Base-by-base conservation (phyloP, 257 asterid species). In the Scutellaria galericulata region DNA sequence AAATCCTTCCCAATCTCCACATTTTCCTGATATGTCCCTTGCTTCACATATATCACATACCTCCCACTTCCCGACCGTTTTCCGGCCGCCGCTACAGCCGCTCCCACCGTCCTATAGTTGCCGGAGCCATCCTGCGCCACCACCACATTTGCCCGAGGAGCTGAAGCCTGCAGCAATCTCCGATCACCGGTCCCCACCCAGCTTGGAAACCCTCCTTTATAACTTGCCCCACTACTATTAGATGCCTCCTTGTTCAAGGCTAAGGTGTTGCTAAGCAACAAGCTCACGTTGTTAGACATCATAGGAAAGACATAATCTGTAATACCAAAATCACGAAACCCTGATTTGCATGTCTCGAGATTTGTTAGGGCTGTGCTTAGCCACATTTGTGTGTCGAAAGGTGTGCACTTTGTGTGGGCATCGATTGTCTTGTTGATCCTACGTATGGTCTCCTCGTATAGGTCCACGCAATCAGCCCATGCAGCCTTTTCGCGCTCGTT, bases 51-150 rank as follows among this genome's bases (percentile, higher is more conserved):
- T 41, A 95, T 95, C 73, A 94, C 90, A 10, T 51, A 89, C 77
- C 96, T 86, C 11, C 79, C 86, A 10, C 68, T 78, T 1, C 88
- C 91, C 3, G 84, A 40, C 58, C 84, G 55, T 35, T 73, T 82
- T 0, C 84, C 79, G 0, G 89, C 89, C 2, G 96, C 95, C 12
- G 72, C 74, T 0, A 89, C 60, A 0, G 96, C 97, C 27, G 63
- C 90, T 0, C 31, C 50, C 57, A 94, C 85, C 1, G 95, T 94
- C 77, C 31, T 84, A 40, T 42, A 89, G 51, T 87, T 76, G 0
- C 96, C 93, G 0, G 95, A 84, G 7, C 96, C 96, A 10, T 90
- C 95, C 46, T 84, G 83, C 13, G 96, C 95, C 68, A 90, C 96
- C 81, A 88, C 93, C n/a, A 79, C 63, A 65, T 83, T 55, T 1